These are phyloP conservation scores for Closterium sp. DNA, from an alignment of 139 green algal genomes.

Conservation along the genomic window DNA sequence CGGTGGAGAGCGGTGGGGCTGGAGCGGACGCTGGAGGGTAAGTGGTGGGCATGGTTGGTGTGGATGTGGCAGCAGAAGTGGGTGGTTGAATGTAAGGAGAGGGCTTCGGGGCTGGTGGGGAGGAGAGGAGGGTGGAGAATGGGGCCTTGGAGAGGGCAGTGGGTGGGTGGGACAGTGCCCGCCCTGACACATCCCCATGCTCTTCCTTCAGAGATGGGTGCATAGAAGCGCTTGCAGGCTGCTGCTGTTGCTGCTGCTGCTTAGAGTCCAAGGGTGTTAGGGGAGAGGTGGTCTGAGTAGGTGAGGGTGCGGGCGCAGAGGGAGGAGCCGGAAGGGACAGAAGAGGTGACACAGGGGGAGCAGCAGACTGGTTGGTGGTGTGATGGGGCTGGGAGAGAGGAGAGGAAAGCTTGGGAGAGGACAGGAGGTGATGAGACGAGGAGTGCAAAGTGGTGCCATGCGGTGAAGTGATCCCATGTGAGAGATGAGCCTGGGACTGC, in stretches of 20 bases:
- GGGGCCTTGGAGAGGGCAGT: background rate
- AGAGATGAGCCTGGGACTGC: background rate
- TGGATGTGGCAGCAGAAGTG: background rate
- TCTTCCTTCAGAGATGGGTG: background rate
- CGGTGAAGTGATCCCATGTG: background rate
- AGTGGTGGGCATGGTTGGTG: background rate
- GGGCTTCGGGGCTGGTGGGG: background rate
- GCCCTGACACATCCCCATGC: background rate
- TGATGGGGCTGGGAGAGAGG: background rate
- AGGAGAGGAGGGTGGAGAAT: background rate
- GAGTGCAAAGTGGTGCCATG: background rate
- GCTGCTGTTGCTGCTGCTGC: background rate
- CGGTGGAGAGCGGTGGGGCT: background rate
- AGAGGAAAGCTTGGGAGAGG: background rate
- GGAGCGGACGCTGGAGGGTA: background rate
- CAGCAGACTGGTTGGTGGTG: background rate
- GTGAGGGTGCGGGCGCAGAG: no score
- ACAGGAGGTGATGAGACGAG: background rate
- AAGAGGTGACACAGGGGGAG: background rate
- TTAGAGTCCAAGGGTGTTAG: background rate
- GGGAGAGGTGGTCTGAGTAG: no score
- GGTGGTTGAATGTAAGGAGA: background rate
- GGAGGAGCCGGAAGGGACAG: background rate
- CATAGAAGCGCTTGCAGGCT: no score
- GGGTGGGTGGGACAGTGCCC: background rate